Conservation (phyloP, 148 eudicot species). For the Chenopodium suecicum region DNA sequence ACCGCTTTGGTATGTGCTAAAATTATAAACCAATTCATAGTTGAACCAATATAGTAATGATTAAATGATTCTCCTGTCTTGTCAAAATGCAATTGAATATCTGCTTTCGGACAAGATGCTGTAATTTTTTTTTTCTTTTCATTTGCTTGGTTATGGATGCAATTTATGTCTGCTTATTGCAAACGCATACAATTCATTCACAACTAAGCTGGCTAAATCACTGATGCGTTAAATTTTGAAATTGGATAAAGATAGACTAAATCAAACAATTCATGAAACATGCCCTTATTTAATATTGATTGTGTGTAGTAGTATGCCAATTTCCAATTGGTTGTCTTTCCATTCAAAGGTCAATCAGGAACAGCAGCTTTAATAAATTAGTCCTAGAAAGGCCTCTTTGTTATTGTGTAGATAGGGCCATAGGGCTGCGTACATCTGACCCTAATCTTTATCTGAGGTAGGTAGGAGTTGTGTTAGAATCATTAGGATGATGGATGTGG, state of each 20-base stretch:
- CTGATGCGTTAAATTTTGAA: neutral
- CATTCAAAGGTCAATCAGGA: neutral
- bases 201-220: neutral
- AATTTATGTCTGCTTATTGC: neutral
- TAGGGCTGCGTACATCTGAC: neutral
- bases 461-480: no score
- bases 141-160: neutral
- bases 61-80: slow-evolving; percentile 5
- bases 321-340: neutral
- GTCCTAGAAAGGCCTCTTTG: neutral
- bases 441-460: neutral
- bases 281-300: neutral
- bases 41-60: neutral
- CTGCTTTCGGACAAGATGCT: neutral
- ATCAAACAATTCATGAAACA: neutral
- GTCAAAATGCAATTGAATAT: neutral
- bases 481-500: neutral
- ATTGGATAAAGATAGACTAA: neutral
- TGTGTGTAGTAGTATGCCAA: neutral
- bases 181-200: neutral
- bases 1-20: slow-evolving; percentile 55
- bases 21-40: neutral
- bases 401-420: neutral
- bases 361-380: neutral
- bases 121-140: neutral